Conservation (phyloP, 2,329 filamentous ascomycete genomes). For the Beauveria bassiana region DNA sequence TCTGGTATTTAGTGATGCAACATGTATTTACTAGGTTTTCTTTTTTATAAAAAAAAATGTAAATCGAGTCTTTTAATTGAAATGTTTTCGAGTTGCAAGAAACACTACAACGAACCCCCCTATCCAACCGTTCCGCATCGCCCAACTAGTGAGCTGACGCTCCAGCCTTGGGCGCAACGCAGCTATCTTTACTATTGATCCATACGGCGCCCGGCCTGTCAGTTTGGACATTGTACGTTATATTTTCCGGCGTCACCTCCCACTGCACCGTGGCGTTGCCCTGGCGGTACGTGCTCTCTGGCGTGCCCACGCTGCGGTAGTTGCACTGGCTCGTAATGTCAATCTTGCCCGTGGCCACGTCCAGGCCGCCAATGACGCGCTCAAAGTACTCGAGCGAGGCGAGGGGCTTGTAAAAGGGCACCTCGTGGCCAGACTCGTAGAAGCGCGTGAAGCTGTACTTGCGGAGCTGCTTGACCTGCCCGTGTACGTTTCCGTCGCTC, state of each 20-base stretch:
- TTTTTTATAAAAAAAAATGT: too few relatives aligned
- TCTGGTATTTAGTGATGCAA: too few relatives aligned
- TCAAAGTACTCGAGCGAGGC: constrained; percentile 51
- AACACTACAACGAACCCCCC: too few relatives aligned
- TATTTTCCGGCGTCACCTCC: not conserved
- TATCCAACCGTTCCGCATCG: too few relatives aligned
- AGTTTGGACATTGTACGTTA: not conserved
- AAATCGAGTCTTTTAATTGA: too few relatives aligned
- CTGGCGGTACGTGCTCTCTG: not conserved
- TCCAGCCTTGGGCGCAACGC: not conserved
- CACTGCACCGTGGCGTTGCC: not conserved
- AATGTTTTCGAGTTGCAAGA: too few relatives aligned
- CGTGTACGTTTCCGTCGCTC: constrained; percentile 42
- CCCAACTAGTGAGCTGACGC: too few relatives aligned
- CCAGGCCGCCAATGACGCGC: constrained; percentile 45
- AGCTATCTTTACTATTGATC: not conserved
- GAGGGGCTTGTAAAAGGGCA: constrained; percentile 51
- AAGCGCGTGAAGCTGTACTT: constrained; percentile 62
- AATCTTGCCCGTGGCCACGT: constrained; percentile 45
- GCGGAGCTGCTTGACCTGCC: constrained; percentile 58
- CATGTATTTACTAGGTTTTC: too few relatives aligned
- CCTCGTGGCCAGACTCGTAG: constrained; percentile 57
- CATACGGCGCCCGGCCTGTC: not conserved
- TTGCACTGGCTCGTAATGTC: constrained; percentile 35
- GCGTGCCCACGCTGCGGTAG: not conserved